Percentiles rank a stretch among this genome's conserved stretches.
Evolutionary conservation across 228 moss, liverwort and hornwort species (phyloP).

Genomic region (Sphagnum fallax): DNA sequence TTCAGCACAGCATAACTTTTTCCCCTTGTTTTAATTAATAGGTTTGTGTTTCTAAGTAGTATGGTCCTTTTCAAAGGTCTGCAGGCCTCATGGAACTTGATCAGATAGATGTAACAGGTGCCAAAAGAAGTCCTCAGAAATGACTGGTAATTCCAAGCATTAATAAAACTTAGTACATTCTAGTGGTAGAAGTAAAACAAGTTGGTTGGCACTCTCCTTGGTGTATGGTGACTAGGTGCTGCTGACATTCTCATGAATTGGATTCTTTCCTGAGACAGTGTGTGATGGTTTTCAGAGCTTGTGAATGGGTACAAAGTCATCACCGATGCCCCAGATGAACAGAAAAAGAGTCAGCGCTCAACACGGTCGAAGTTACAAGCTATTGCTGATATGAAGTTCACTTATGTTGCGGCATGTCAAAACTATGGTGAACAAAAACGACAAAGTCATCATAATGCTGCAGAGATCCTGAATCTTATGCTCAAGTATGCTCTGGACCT

Average conservation of each 20-base stretch:
- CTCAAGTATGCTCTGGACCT: slow-evolving; percentile 42
- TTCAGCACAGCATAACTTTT: neutral
- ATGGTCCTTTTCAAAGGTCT: too few species aligned
- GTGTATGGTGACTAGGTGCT: too few species aligned
- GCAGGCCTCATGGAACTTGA: too few species aligned
- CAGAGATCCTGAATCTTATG: slow-evolving; percentile 89
- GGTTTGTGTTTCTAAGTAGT: too few species aligned
- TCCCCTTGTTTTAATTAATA: neutral
- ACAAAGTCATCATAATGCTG: slow-evolving; percentile 66
- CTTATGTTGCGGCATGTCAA: slow-evolving; percentile 96
- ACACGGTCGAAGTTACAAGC: slow-evolving; percentile 89
- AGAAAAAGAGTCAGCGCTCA: slow-evolving; percentile 86
- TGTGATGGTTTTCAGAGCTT: slow-evolving; percentile 46
- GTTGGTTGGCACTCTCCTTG: neutral
- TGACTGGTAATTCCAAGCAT: too few species aligned
- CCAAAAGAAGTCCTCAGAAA: too few species aligned
- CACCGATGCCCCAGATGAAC: slow-evolving; percentile 59
- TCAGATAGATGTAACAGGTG: neutral
- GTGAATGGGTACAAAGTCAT: slow-evolving; percentile 88
- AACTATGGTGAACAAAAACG: slow-evolving; percentile 93
- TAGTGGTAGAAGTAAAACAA: neutral
- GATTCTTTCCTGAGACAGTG: too few species aligned
- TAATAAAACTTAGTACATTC: neutral
- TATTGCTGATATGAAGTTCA: slow-evolving; percentile 95
- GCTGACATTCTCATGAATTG: too few species aligned